phyloP scores from a whole-genome alignment of 805 yeast species.

The Kodamaea nitidulidarum region DNA sequence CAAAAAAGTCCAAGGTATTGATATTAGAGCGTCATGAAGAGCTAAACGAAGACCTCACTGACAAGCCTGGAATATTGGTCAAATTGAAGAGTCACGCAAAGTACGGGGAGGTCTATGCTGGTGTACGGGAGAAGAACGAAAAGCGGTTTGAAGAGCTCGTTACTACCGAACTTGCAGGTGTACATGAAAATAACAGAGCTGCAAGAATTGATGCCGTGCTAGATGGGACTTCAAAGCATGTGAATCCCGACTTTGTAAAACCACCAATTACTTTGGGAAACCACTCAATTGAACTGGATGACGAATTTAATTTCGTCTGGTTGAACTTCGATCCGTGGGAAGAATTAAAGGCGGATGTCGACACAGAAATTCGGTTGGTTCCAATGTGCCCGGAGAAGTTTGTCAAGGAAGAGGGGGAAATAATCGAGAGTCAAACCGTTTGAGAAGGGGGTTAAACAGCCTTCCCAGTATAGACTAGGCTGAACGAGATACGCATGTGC shows the following conservation, averaged over 20 bases:
- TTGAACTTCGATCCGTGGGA: conserved; percentile 44
- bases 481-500: too few species aligned
- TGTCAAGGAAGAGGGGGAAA: too few species aligned
- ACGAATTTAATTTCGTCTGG: conserved; percentile 44
- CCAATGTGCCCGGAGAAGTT: conserved; percentile 16
- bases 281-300: conserved; percentile 34
- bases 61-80: conserved; percentile 7
- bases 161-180: conserved; percentile 24
- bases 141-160: conserved; percentile 19
- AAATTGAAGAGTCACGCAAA: conserved; percentile 19
- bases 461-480: neutral
- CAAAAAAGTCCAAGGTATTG: conserved; percentile 14
- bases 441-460: neutral
- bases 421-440: too few species aligned
- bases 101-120: conserved; percentile 28
- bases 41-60: neutral
- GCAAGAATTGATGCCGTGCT: conserved; percentile 29
- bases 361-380: conserved; percentile 36
- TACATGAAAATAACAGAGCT: conserved; percentile 36
- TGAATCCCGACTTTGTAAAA: conserved; percentile 29
- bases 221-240: conserved; percentile 26
- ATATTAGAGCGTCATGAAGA: conserved; percentile 1
- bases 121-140: conserved; percentile 22
- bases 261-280: conserved; percentile 37
- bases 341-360: conserved; percentile 37